Evolutionary conservation across 352 stramenopile species (phyloP), one percentile per base, ranked within the genome.

Genomic region (Phytophthora sp.): DNA sequence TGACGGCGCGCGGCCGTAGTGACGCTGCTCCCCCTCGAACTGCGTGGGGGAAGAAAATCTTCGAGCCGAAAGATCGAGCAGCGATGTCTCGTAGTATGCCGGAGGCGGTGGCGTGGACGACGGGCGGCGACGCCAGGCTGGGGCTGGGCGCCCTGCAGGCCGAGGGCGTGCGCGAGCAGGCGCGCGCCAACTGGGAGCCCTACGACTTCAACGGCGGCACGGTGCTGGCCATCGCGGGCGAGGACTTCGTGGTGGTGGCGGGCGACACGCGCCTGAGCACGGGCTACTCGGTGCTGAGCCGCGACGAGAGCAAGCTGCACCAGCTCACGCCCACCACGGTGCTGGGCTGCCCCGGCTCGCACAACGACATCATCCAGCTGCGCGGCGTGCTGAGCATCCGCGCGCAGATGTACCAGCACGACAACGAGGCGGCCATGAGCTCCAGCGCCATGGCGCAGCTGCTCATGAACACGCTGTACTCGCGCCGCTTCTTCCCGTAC

Each of bases 401-500:
- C 48, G 73, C 84, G 39, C 87, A 94, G 48, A 94, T 95, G 85
- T 96, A 96, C 59, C 72, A 95, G 46, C 97, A 99, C 87, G 96
- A 99, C 85, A 98, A 99, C 70, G 92, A 89, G 26, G 95, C 93
- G 72, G 51, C 81, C 54, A 98, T 99, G 83, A 89, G 83, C 26
- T 97, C 94, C 23, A 82, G 91, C 31, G 91, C 88, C 26, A 88
- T 98, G 53, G 91, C 97, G 49, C 98, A 99, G 81, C 88, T 99
- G 81, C 82, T 99, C 28, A 94, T 93, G 62, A 99, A 98, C 72
- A 99, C 97, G 49, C 83, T 99, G 15, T 99, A 99, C 82, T 97
- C 95, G 78, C 85, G 91, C 18, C 89, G 98, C 31, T 99, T 99
- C 76, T 99, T 99, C 82, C 98, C 98, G 24, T 99, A 99, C 82